Conservation (phyloP, 1,284 basidiomycete genomes). For the Peniophora sp. region DNA sequence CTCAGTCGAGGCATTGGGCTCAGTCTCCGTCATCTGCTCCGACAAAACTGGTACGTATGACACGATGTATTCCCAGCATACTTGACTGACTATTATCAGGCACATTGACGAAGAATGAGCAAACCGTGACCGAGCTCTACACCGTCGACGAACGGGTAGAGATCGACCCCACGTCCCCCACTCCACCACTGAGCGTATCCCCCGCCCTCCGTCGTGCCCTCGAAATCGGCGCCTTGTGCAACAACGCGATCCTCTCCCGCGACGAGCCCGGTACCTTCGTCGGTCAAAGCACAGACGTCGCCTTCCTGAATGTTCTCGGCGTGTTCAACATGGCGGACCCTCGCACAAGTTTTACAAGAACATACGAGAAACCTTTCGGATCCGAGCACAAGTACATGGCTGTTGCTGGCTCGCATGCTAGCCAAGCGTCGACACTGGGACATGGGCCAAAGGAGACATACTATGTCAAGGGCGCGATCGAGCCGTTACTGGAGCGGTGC, state of each 20-base stretch:
- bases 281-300: constrained; percentile 93
- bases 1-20: constrained; percentile 90
- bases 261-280: constrained; percentile 73
- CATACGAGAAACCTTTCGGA: constrained; percentile 81
- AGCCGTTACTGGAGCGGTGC: constrained; percentile 80
- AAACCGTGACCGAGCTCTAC: constrained; percentile 88
- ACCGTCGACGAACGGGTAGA: constrained; percentile 76
- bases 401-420: constrained; percentile 63
- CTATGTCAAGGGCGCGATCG: constrained; percentile 92
- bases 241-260: constrained; percentile 56
- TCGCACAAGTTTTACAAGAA: constrained; percentile 68
- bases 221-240: constrained; percentile 65
- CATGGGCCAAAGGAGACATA: constrained; percentile 56
- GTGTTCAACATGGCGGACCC: constrained; percentile 66
- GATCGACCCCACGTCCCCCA: constrained; percentile 43
- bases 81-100: constrained; percentile 33
- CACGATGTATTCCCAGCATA: constrained; percentile 25
- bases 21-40: constrained; percentile 92
- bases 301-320: constrained; percentile 78
- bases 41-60: constrained; percentile 78
- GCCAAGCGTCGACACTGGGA: constrained; percentile 17
- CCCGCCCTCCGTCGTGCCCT: constrained; percentile 55
- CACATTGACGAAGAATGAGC: constrained; percentile 94
- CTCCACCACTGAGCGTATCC: constrained; percentile 28
- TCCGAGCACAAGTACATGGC: constrained; percentile 94